A percentile compares a stretch with the other conserved stretches of the same genome.
phyloP scores from a whole-genome alignment of 2,329 filamentous ascomycete species.

The Botrytis pseudocinerea region DNA sequence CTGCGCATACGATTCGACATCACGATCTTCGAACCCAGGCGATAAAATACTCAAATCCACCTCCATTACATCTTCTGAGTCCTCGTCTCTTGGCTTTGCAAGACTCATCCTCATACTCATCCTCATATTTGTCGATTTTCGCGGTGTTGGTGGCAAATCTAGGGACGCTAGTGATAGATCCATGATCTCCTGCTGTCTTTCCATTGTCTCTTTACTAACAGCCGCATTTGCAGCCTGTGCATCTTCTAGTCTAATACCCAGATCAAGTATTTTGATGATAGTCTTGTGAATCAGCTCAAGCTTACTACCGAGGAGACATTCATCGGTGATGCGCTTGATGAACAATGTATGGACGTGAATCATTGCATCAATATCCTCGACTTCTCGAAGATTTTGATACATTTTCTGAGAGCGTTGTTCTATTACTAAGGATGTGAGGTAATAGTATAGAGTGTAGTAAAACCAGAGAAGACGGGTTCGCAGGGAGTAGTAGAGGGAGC shows the following conservation, averaged over 20 bases:
- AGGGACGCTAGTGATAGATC: slow-evolving; percentile 39
- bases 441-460: slow-evolving; percentile 70
- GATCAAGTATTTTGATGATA: slow-evolving; percentile 74
- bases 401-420: slow-evolving; percentile 60
- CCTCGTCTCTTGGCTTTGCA: neutral
- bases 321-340: slow-evolving; percentile 61
- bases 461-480: slow-evolving; percentile 77
- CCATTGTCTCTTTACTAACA: slow-evolving; percentile 29
- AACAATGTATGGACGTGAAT: slow-evolving; percentile 67
- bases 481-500: slow-evolving; percentile 57
- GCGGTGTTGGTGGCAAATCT: slow-evolving; percentile 38
- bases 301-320: slow-evolving; percentile 68
- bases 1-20: slow-evolving; percentile 49
- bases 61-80: slow-evolving; percentile 37
- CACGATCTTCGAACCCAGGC: slow-evolving; percentile 35
- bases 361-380: slow-evolving; percentile 80
- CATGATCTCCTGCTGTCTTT: slow-evolving; percentile 37
- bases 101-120: slow-evolving; percentile 39
- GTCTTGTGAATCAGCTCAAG: slow-evolving; percentile 70
- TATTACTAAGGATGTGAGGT: slow-evolving; percentile 73
- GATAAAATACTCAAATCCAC: slow-evolving; percentile 43
- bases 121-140: slow-evolving; percentile 33
- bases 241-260: slow-evolving; percentile 69
- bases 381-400: slow-evolving; percentile 54
- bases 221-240: slow-evolving; percentile 47